Percentiles rank a stretch among this genome's conserved stretches.
Conservation (phyloP, 2,329 filamentous ascomycete species). For the Fusarium xylarioides region DNA sequence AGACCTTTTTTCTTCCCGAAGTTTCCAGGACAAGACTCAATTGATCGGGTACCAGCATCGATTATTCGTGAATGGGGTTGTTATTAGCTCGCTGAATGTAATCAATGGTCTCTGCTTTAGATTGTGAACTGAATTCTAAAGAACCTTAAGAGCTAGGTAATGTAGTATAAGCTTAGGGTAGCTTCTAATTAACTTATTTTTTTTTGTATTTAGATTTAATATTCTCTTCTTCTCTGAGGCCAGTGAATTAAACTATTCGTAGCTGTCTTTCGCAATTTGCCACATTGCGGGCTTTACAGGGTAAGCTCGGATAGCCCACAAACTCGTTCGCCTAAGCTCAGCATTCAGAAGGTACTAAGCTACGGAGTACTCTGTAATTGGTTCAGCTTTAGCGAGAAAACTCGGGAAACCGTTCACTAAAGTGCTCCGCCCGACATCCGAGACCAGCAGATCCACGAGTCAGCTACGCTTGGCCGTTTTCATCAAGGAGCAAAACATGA, state of each 20-base stretch:
- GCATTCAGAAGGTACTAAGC: rapidly evolving
- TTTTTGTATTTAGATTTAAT: too few relatives aligned
- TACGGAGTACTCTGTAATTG: neutral
- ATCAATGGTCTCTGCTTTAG: too few relatives aligned
- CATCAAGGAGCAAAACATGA: neutral
- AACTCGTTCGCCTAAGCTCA: neutral
- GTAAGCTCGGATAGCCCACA: neutral
- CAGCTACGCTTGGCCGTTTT: neutral
- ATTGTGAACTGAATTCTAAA: too few relatives aligned
- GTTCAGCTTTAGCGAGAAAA: neutral
- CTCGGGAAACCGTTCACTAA: neutral
- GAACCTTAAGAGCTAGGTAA: too few relatives aligned
- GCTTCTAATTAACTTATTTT: too few relatives aligned
- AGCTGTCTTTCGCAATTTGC: neutral
- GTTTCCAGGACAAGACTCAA: too few relatives aligned
- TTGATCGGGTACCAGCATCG: too few relatives aligned
- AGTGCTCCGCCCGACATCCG: neutral
- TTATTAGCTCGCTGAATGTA: too few relatives aligned
- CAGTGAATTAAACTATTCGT: neutral
- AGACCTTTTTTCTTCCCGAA: neutral
- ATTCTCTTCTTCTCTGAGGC: too few relatives aligned
- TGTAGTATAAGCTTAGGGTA: too few relatives aligned
- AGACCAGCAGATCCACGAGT: neutral
- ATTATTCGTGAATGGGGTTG: too few relatives aligned
- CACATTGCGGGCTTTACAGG: neutral